Evolutionary conservation across 768 basidiomycete genomes (phyloP).

Genomic region (Lactarius psammicola): DNA sequence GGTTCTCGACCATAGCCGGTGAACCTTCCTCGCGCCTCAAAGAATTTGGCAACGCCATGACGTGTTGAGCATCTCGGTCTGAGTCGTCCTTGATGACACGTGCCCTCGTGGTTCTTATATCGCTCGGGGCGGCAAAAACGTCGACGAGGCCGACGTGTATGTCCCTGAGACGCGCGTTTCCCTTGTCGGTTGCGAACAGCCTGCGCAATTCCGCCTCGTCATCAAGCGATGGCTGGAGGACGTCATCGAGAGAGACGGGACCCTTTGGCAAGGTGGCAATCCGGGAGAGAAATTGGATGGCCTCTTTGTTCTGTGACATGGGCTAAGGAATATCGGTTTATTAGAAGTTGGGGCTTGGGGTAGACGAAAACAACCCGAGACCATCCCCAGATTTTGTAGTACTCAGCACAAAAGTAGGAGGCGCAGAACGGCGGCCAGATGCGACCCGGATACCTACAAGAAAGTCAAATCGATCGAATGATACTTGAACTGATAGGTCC

Average conservation of each 20-base stretch:
- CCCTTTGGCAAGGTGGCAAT: conserved; percentile 32
- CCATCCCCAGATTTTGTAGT: not conserved
- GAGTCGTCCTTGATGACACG: conserved; percentile 46
- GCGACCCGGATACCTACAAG: not conserved
- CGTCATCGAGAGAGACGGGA: conserved; percentile 42
- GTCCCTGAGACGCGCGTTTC: conserved; percentile 45
- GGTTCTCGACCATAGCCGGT: conserved; percentile 46
- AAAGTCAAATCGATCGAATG: not conserved
- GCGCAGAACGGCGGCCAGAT: not conserved
- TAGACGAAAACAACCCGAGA: not conserved
- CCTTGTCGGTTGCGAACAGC: conserved; percentile 54
- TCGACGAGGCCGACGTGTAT: conserved; percentile 59
- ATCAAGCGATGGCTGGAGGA: conserved; percentile 52
- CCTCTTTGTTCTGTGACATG: conserved; percentile 35
- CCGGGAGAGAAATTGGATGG: conserved; percentile 33
- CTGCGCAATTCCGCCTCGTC: conserved; percentile 56
- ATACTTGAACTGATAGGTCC: too few relatives aligned
- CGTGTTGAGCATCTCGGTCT: conserved; percentile 47
- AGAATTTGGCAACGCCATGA: conserved; percentile 50
- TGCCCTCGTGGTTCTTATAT: conserved; percentile 51
- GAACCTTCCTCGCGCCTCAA: conserved; percentile 50
- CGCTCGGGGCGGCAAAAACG: conserved; percentile 50
- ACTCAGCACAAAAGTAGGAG: not conserved
- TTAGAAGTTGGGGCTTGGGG: not conserved
- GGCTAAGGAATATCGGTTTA: not conserved